These are phyloP conservation scores for Sphaerulina populicola DNA, from an alignment of 2,329 filamentous ascomycete genomes.

Conservation along the genomic window DNA sequence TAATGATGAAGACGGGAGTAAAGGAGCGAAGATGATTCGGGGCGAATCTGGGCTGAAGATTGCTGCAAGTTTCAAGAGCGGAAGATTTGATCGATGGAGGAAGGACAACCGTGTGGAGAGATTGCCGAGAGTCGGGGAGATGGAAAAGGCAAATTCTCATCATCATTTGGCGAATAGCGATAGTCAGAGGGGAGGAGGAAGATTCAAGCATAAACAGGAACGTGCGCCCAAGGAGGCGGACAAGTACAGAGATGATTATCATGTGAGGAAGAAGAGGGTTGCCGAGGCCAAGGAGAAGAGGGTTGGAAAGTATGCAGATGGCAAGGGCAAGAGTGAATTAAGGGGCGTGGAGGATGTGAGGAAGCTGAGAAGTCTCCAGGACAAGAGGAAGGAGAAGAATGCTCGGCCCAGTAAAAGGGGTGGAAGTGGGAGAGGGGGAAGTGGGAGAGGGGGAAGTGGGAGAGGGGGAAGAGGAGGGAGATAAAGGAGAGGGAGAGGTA, in stretches of 20 bases:
- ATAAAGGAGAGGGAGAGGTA: too few relatives aligned
- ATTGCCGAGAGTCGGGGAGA: conserved; percentile 74
- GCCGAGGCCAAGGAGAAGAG: conserved; percentile 79
- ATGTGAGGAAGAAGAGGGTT: conserved; percentile 82
- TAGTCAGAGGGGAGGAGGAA: conserved; percentile 27
- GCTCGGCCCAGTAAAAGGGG: conserved; percentile 52
- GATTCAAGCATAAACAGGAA: conserved; percentile 80
- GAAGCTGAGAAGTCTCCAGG: conserved; percentile 68
- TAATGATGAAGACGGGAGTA: conserved; percentile 91
- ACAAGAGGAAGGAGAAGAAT: conserved; percentile 78
- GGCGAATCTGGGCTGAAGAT: conserved; percentile 96
- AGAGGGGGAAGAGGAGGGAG: background rate
- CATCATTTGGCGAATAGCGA: conserved; percentile 27
- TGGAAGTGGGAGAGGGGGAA: background rate
- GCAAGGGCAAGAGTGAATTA: conserved; percentile 66
- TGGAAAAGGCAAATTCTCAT: conserved; percentile 46
- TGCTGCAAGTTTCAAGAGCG: conserved; percentile 83
- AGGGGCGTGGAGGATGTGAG: conserved; percentile 76
- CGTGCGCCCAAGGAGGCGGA: conserved; percentile 89
- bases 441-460: too few relatives aligned
- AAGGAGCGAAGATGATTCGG: conserved; percentile 59
- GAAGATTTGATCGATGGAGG: conserved; percentile 88
- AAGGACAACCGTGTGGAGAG: conserved; percentile 72
- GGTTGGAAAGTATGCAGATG: conserved; percentile 62
- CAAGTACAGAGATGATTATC: conserved; percentile 82